Evolutionary conservation across 2,329 filamentous ascomycete genomes (phyloP).

Genomic region (Pseudophaeomoniella oleicola): DNA sequence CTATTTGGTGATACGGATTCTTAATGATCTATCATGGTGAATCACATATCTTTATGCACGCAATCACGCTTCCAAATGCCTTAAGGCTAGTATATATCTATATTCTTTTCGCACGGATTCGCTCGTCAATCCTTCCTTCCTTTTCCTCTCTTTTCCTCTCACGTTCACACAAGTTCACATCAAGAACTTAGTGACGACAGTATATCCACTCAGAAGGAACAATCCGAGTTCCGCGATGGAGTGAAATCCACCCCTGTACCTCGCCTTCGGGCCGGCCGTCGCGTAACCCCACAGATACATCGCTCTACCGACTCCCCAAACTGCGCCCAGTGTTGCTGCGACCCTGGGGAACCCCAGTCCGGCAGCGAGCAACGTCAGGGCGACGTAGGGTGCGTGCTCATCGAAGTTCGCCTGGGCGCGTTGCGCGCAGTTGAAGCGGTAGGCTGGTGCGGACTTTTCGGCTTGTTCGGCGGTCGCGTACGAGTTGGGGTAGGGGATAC

Average conservation of each 20-base stretch:
- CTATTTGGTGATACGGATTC: too few species aligned
- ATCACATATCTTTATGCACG: background rate
- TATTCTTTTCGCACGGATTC: too few species aligned
- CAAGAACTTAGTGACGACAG: background rate
- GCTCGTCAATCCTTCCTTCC: too few species aligned
- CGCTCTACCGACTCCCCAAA: slow-evolving; percentile 36
- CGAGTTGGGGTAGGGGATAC: slow-evolving; percentile 42
- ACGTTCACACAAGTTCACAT: background rate
- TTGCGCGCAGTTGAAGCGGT: slow-evolving; percentile 39
- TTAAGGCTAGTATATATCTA: background rate
- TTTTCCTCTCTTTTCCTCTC: too few species aligned
- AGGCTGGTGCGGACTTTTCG: slow-evolving; percentile 28
- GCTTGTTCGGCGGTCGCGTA: slow-evolving; percentile 43
- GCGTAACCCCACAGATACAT: slow-evolving; percentile 36
- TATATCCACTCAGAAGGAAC: too few species aligned
- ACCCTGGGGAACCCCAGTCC: slow-evolving; percentile 39
- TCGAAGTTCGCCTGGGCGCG: slow-evolving; percentile 44
- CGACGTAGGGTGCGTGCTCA: slow-evolving; percentile 40
- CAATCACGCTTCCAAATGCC: background rate
- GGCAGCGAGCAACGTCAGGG: slow-evolving; percentile 36
- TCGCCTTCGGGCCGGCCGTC: slow-evolving; percentile 18
- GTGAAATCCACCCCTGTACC: slow-evolving; percentile 5
- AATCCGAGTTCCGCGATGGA: background rate
- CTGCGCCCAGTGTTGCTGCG: slow-evolving; percentile 28
- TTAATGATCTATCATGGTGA: too few species aligned